Percentiles rank a stretch among this genome's conserved stretches.
phyloP scores from a whole-genome alignment of 768 basidiomycete genomes.

The Lentinula lateritia region DNA sequence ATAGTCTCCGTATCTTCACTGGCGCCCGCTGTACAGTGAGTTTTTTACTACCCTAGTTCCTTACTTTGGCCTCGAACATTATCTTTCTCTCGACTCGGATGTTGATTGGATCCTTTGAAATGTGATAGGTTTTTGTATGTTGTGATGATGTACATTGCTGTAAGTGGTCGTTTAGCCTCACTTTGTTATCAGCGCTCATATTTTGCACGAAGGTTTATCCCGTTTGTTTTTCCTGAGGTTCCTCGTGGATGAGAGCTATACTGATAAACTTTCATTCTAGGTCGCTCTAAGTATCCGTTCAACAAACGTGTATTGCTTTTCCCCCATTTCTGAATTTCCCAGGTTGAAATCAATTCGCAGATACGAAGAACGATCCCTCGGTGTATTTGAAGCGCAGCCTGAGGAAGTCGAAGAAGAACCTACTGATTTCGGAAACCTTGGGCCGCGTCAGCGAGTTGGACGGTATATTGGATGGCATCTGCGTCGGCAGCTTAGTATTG shows the following conservation, averaged over 20 bases:
- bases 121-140: constrained; percentile 57
- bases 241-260: neutral
- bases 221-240: constrained; percentile 16
- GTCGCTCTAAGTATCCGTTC: constrained; percentile 62
- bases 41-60: no score
- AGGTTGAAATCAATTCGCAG: constrained; percentile 16
- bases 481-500: constrained; percentile 54
- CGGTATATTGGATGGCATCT: constrained; percentile 50
- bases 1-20: constrained; percentile 41
- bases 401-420: constrained; percentile 48
- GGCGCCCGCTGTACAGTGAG: constrained; percentile 69
- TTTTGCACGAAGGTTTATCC: constrained; percentile 32
- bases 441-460: constrained; percentile 38
- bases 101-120: neutral
- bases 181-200: neutral
- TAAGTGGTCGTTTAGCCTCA: constrained; percentile 22
- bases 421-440: constrained; percentile 27
- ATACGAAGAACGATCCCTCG: constrained; percentile 70
- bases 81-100: no score
- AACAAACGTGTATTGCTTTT: constrained; percentile 45
- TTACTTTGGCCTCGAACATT: no score
- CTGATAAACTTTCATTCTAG: constrained; percentile 17
- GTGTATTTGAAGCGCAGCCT: constrained; percentile 52
- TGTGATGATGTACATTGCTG: constrained; percentile 73
- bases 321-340: neutral